Evolutionary conservation across 208 protist genomes (phyloP).

Genomic region (Leishmania braziliensis): DNA sequence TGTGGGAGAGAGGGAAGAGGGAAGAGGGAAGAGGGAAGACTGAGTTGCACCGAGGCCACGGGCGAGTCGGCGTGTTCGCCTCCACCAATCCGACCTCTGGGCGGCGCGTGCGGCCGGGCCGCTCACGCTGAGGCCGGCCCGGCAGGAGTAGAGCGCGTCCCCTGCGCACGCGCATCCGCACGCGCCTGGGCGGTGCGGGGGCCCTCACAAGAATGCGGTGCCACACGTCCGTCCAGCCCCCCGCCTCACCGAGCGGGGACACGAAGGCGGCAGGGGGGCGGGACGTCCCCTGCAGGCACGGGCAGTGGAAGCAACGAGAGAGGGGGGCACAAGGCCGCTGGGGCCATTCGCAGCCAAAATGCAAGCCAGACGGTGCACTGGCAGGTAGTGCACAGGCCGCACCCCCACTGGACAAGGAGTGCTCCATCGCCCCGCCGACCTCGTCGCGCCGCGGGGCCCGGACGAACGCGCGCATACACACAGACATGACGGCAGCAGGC

Average conservation of each 20-base stretch:
- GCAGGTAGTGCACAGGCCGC: background rate
- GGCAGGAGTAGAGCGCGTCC: too few relatives aligned
- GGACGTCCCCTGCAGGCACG: too few relatives aligned
- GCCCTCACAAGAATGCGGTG: too few relatives aligned
- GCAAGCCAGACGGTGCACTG: background rate
- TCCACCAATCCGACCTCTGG: too few relatives aligned
- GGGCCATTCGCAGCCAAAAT: background rate
- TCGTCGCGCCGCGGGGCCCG: too few relatives aligned
- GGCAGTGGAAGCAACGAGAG: background rate
- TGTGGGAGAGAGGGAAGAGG: background rate
- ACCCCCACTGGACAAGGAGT: background rate
- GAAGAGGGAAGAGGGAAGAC: background rate
- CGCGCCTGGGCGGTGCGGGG: background rate
- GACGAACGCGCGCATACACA: background rate
- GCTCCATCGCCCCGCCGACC: background rate
- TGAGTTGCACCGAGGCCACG: background rate
- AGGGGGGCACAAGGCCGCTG: background rate
- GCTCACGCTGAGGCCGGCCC: too few relatives aligned
- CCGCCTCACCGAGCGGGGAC: too few relatives aligned
- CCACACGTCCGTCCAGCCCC: background rate
- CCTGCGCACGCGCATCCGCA: too few relatives aligned
- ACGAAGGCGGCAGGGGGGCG: background rate
- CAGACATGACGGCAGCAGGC: background rate
- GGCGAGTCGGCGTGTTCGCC: too few relatives aligned
- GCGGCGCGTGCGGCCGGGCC: too few relatives aligned